Percentiles rank a stretch among this genome's conserved stretches.
Evolutionary conservation across 352 stramenopile species (phyloP).

Genomic region (Phytophthora aleatoria): DNA sequence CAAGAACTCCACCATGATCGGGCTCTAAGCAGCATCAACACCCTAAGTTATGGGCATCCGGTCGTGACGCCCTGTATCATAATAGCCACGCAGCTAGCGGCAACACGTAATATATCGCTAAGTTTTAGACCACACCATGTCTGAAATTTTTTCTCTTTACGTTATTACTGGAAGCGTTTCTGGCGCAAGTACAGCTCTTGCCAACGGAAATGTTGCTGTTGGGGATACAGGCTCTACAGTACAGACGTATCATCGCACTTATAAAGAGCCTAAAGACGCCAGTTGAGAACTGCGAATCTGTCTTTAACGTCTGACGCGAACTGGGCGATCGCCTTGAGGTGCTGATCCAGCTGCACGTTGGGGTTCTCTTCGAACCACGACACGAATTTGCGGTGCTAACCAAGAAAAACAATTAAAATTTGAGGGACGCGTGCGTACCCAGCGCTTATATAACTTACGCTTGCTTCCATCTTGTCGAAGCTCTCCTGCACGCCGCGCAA

Average conservation of each 20-base stretch:
- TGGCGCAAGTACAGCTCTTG: slow-evolving; percentile 11
- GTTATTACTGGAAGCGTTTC: slow-evolving; percentile 9
- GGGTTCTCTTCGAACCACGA: slow-evolving; percentile 33
- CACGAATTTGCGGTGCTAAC: slow-evolving; percentile 25
- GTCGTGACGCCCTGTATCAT: slow-evolving; percentile 24
- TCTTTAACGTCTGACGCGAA: slow-evolving; percentile 28
- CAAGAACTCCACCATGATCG: slow-evolving; percentile 72
- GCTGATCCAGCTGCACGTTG: slow-evolving; percentile 15
- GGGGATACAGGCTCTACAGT: not conserved
- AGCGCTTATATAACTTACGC: slow-evolving; percentile 16
- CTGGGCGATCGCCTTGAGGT: slow-evolving; percentile 25
- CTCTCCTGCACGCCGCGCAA: slow-evolving; percentile 21
- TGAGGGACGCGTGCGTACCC: not conserved
- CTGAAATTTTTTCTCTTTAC: not conserved
- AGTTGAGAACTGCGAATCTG: slow-evolving; percentile 6
- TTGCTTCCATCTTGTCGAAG: slow-evolving; percentile 28
- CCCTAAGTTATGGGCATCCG: slow-evolving; percentile 33
- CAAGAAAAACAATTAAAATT: not conserved
- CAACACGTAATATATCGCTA: slow-evolving; percentile 28
- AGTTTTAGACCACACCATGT: slow-evolving; percentile 13
- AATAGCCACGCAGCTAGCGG: slow-evolving; percentile 12
- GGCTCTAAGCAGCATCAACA: slow-evolving; percentile 36
- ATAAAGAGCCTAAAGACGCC: not conserved
- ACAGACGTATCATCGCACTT: not conserved
- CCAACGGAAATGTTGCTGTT: slow-evolving; percentile 2